Conservation (phyloP, 2,329 filamentous ascomycete species). For the Talaromyces sp. region DNA sequence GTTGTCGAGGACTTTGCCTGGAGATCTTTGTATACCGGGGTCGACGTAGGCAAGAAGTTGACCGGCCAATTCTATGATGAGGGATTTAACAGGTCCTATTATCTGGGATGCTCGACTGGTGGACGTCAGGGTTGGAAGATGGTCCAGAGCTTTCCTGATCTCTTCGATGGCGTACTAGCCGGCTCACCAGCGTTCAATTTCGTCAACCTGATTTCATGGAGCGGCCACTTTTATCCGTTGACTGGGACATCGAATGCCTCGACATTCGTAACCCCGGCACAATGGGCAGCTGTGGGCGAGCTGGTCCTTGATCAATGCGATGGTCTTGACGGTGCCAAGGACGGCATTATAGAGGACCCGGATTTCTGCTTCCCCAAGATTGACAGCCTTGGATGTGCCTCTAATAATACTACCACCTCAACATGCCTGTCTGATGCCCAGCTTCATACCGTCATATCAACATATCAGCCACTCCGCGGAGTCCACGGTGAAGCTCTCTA, state of each 20-base stretch:
- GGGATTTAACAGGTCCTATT: conserved; percentile 6
- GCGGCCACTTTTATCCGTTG: conserved; percentile 21
- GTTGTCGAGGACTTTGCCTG: conserved; percentile 39
- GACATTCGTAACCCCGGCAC: conserved; percentile 2
- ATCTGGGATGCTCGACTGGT: conserved; percentile 42
- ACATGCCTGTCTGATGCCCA: not conserved
- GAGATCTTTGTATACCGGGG: conserved; percentile 17
- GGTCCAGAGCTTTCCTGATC: conserved; percentile 32
- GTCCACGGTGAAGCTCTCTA: conserved; percentile 23
- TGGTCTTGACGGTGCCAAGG: conserved; percentile 25
- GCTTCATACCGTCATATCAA: not conserved
- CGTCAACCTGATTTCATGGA: conserved; percentile 42
- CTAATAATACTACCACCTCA: not conserved
- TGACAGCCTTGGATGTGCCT: not conserved
- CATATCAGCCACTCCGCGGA: not conserved
- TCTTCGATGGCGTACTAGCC: conserved; percentile 39
- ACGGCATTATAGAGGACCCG: conserved; percentile 36
- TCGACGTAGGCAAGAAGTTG: conserved; percentile 22
- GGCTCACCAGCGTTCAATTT: conserved; percentile 22
- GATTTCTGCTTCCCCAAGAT: conserved; percentile 15
- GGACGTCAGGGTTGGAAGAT: conserved; percentile 45
- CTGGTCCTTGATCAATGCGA: conserved; percentile 32
- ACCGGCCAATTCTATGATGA: conserved; percentile 34
- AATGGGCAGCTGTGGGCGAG: conserved; percentile 25
- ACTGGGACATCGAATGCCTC: not conserved